Percentiles rank a stretch among this genome's conserved stretches.
Conservation (phyloP, 495 filamentous ascomycete genomes). For the Trichoderma orchidacearum region DNA sequence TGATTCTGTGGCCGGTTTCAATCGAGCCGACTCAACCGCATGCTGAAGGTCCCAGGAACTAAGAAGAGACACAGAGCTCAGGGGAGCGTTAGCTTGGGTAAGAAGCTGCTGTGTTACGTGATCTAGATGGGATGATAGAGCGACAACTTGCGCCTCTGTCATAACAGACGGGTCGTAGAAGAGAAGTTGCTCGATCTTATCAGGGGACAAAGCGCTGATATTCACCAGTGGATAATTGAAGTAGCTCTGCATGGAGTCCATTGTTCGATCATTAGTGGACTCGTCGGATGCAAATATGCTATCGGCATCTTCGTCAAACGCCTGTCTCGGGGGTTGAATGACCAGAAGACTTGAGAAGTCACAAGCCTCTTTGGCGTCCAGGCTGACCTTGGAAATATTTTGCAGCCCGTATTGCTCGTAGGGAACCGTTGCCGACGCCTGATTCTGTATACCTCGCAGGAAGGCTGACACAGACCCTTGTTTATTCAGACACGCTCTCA, state of each 20-base stretch:
- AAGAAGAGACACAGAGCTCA: background rate
- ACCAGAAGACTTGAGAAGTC: conserved; percentile 27
- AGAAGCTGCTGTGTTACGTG: background rate
- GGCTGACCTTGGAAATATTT: conserved; percentile 17
- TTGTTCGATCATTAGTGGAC: background rate
- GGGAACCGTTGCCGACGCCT: conserved; percentile 18
- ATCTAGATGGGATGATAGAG: conserved; percentile 9
- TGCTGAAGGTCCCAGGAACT: conserved; percentile 1
- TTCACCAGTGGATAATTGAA: conserved; percentile 11
- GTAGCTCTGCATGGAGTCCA: background rate
- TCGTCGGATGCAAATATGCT: conserved; percentile 6
- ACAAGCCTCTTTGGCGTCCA: conserved; percentile 16
- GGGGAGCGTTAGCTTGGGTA: background rate
- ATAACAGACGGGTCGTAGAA: conserved; percentile 8
- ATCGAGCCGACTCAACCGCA: conserved; percentile 9
- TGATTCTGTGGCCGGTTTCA: background rate
- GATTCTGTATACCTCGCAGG: conserved; percentile 16
- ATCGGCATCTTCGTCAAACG: background rate
- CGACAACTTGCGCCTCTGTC: conserved; percentile 3
- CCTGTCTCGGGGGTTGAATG: conserved; percentile 11
- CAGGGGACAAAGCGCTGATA: conserved; percentile 1
- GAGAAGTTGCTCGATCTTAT: conserved; percentile 1
- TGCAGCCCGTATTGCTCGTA: conserved; percentile 35
- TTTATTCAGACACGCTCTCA: conserved; percentile 16
- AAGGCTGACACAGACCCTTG: conserved; percentile 5